Evolutionary conservation across 1,139 yeast species (phyloP).

Genomic region (Insectozyma bohioensis): DNA sequence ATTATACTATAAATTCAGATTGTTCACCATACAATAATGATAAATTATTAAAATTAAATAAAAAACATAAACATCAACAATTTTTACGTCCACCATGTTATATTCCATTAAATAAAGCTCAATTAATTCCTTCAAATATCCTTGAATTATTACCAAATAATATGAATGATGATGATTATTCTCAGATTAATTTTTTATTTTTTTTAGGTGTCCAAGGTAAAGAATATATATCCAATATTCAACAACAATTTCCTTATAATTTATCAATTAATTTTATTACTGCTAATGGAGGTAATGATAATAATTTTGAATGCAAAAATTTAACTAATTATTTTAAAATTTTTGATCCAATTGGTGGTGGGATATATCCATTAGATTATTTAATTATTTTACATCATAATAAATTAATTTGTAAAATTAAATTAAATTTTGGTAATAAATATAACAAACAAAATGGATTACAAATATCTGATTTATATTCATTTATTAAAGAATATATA

Average conservation of each 20-base stretch:
- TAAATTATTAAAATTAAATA: no score
- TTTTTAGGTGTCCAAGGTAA: slow-evolving; percentile 33
- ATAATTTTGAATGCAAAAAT: slow-evolving; percentile 16
- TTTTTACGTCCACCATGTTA: no score
- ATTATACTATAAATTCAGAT: no score
- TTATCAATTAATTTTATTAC: slow-evolving; percentile 17
- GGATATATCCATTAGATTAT: slow-evolving; percentile 45
- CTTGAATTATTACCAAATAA: not conserved
- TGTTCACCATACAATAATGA: no score
- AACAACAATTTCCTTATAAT: slow-evolving; percentile 12
- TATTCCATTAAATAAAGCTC: no score
- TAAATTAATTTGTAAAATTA: slow-evolving; percentile 23
- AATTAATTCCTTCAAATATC: not conserved
- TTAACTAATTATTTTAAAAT: slow-evolving; percentile 30
- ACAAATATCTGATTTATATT: slow-evolving; percentile 17
- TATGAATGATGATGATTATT: slow-evolving; percentile 8
- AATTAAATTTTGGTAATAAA: slow-evolving; percentile 22
- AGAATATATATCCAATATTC: slow-evolving; percentile 19
- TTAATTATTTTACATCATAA: slow-evolving; percentile 34
- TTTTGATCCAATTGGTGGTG: slow-evolving; percentile 53
- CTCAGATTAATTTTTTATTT: slow-evolving; percentile 16
- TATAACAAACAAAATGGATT: slow-evolving; percentile 9
- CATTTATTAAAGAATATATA: slow-evolving; percentile 11
- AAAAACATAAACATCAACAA: no score
- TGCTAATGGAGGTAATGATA: slow-evolving; percentile 7